Conservation (phyloP, 116 monocot species). For the Cymodocea nodosa region DNA sequence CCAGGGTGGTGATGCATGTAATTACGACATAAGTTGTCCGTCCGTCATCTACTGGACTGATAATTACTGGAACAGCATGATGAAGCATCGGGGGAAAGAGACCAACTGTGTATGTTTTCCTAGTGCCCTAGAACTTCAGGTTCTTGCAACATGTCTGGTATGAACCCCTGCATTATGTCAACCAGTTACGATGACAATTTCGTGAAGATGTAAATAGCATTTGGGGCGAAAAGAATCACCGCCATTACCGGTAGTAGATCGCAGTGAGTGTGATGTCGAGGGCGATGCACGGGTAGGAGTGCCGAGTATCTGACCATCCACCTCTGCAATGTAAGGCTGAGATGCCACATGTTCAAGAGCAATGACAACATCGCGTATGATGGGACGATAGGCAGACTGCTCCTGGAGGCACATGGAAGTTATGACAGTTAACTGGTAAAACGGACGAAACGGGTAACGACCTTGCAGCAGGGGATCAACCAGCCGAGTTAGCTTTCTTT, state of each 20-base stretch:
- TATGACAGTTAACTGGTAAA: conserved; percentile 31
- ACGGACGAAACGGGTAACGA: conserved; percentile 18
- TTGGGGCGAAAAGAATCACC: too few relatives aligned
- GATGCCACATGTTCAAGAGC: conserved; percentile 38
- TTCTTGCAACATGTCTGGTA: too few relatives aligned
- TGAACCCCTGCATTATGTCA: too few relatives aligned
- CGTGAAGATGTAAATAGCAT: background rate
- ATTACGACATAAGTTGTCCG: too few relatives aligned
- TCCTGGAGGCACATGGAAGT: conserved; percentile 39
- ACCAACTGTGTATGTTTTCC: too few relatives aligned
- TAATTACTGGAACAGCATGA: too few relatives aligned
- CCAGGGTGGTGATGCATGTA: too few relatives aligned
- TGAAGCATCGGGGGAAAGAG: too few relatives aligned
- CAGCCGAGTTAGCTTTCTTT: conserved; percentile 15
- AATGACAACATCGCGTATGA: conserved; percentile 22
- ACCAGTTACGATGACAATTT: too few relatives aligned
- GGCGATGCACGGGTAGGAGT: conserved; percentile 3
- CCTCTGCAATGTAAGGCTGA: conserved; percentile 22
- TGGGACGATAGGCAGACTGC: conserved; percentile 29
- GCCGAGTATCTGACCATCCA: conserved; percentile 1
- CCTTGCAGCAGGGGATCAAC: conserved; percentile 41
- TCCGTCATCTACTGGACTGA: too few relatives aligned
- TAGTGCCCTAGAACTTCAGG: too few relatives aligned
- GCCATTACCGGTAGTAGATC: background rate
- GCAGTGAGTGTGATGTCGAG: background rate